Evolutionary conservation across 2,329 filamentous ascomycete genomes (phyloP).

Genomic region (Verticillium dahliae): DNA sequence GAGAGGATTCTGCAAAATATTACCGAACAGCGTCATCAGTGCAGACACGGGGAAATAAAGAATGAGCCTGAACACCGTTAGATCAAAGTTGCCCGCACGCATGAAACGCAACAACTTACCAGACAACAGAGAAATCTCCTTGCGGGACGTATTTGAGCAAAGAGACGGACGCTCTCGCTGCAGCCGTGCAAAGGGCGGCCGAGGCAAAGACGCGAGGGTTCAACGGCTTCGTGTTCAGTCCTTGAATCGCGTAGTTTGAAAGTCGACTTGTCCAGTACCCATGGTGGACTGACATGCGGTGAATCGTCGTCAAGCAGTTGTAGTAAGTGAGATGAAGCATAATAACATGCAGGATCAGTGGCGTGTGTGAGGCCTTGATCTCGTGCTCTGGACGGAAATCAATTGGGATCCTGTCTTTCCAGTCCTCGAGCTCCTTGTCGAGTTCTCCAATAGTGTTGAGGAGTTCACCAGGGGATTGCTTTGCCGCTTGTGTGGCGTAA

Average conservation of each 20-base stretch:
- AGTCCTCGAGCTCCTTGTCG: conserved; percentile 81
- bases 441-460: conserved; percentile 94
- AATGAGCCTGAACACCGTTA: conserved; percentile 57
- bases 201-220: conserved; percentile 95
- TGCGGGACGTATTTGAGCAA: conserved; percentile 94
- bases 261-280: conserved; percentile 96
- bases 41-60: conserved; percentile 96
- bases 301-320: conserved; percentile 95
- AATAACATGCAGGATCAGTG: conserved; percentile 88
- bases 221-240: conserved; percentile 80
- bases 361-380: conserved; percentile 87
- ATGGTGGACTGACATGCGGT: conserved; percentile 96
- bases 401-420: conserved; percentile 92
- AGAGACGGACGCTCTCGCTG: conserved; percentile 86
- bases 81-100: conserved; percentile 19
- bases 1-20: conserved; percentile 90
- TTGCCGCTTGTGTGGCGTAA: conserved; percentile 87
- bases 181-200: conserved; percentile 84
- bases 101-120: conserved; percentile 50
- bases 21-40: conserved; percentile 90
- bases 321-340: conserved; percentile 96
- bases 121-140: conserved; percentile 90
- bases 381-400: conserved; percentile 95
- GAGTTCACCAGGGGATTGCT: conserved; percentile 86
- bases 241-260: conserved; percentile 92